Evolutionary conservation across 257 asterid species (phyloP).

Genomic region (Gynochthodes officinalis): DNA sequence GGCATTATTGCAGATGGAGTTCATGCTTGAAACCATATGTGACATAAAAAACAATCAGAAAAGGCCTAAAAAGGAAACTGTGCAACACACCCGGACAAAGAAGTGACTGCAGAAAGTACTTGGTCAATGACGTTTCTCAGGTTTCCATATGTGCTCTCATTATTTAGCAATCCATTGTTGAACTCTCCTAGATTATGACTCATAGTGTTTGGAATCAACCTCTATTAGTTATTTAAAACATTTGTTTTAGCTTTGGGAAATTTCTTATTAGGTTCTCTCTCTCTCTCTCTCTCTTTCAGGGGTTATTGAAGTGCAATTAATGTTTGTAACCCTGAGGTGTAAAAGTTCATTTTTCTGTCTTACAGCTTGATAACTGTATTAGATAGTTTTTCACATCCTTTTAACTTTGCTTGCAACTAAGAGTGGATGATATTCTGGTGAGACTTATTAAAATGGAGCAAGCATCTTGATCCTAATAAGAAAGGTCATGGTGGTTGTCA

Average conservation of each 20-base stretch:
- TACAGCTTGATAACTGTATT: not conserved
- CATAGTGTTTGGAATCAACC: not conserved
- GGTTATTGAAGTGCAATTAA: not conserved
- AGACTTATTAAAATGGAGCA: slow-evolving; percentile 82
- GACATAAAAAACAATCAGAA: slow-evolving; percentile 92
- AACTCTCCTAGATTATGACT: not conserved
- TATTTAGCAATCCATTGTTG: not conserved
- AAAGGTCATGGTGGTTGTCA: slow-evolving; percentile 97
- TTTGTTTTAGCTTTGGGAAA: too few relatives aligned
- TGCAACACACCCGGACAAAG: slow-evolving; percentile 70
- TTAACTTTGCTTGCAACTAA: slow-evolving; percentile 48
- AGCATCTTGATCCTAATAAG: slow-evolving; percentile 81
- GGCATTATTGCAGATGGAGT: slow-evolving; percentile 67
- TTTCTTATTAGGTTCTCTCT: not conserved
- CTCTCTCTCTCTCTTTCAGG: too few relatives aligned
- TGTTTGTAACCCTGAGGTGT: not conserved
- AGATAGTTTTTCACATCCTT: not conserved
- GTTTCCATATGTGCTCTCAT: not conserved
- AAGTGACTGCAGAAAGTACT: slow-evolving; percentile 88
- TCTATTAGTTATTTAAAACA: not conserved
- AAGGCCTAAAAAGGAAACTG: slow-evolving; percentile 59
- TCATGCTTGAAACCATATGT: slow-evolving; percentile 83
- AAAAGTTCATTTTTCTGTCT: not conserved
- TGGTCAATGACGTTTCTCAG: not conserved
- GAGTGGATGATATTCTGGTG: slow-evolving; percentile 63